Conservation (phyloP, 805 yeast species). For the Myxozyma udenii region DNA sequence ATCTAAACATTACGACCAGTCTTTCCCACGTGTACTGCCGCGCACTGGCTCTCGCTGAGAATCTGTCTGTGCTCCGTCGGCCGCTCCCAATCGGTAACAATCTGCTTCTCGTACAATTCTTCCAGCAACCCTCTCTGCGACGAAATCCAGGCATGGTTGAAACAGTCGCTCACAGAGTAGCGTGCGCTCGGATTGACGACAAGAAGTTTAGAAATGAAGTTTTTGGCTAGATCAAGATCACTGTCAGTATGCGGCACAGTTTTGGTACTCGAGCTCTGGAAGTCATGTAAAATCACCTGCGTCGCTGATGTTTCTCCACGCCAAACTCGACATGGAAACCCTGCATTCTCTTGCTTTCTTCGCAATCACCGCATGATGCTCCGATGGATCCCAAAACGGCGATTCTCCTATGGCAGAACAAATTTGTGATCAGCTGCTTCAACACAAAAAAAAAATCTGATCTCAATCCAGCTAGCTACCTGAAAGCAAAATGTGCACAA, state of each 20-base stretch:
- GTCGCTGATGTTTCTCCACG: conserved; percentile 45
- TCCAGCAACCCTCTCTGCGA: conserved; percentile 41
- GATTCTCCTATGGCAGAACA: conserved; percentile 47
- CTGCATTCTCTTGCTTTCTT: conserved; percentile 44
- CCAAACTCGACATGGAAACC: conserved; percentile 41
- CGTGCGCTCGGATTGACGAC: conserved; percentile 43
- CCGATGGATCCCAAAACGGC: conserved; percentile 53
- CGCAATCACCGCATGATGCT: conserved; percentile 45
- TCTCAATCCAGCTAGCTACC: too few species aligned
- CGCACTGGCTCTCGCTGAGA: conserved; percentile 4
- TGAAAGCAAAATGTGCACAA: conserved; percentile 55
- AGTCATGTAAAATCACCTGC: conserved; percentile 11
- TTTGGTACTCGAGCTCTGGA: not conserved
- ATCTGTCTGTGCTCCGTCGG: not conserved
- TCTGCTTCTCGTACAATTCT: conserved; percentile 37
- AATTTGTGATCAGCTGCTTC: not conserved
- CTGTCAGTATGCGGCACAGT: not conserved
- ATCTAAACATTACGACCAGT: too few species aligned
- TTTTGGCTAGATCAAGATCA: conserved; percentile 42
- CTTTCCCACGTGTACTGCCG: not conserved
- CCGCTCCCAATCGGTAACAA: conserved; percentile 19
- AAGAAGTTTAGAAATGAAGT: conserved; percentile 46
- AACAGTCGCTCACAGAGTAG: conserved; percentile 41
- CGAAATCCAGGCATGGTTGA: conserved; percentile 50
- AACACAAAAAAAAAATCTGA: not conserved